A percentile compares a stretch with the other conserved stretches of the same genome.
phyloP scores from a whole-genome alignment of 2,329 filamentous ascomycete species.

The Graphiopsis chlorocephala region DNA sequence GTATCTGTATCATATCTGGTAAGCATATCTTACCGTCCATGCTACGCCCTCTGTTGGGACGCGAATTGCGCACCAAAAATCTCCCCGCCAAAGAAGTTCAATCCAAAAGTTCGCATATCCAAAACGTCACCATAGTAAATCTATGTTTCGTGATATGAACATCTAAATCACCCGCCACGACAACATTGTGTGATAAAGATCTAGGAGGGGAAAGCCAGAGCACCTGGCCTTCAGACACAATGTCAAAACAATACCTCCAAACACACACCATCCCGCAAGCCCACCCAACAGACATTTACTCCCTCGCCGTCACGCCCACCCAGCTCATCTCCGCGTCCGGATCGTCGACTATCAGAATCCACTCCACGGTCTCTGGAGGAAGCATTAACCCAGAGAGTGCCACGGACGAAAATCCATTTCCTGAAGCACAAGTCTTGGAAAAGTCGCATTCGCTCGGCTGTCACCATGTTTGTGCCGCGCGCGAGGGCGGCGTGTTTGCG shows the following conservation, averaged over 20 bases:
- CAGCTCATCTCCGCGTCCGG: conserved; percentile 79
- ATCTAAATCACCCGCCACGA: not conserved
- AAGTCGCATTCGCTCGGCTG: conserved; percentile 83
- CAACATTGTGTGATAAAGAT: not conserved
- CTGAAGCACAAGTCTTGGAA: conserved; percentile 74
- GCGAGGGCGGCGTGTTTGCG: conserved; percentile 68
- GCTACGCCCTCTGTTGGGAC: conserved; percentile 12
- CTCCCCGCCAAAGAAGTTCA: conserved; percentile 1
- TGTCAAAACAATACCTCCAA: conserved; percentile 97
- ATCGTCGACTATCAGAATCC: conserved; percentile 74
- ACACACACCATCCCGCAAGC: conserved; percentile 80
- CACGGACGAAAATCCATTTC: conserved; percentile 56
- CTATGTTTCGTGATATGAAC: not conserved
- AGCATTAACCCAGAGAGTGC: conserved; percentile 40
- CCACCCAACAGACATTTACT: conserved; percentile 36
- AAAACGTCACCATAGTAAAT: conserved; percentile 14
- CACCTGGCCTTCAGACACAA: not conserved
- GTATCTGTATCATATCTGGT: conserved; percentile 2
- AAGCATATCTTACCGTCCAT: not conserved
- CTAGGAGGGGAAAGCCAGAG: not conserved
- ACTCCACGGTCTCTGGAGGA: conserved; percentile 62
- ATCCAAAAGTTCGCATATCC: conserved; percentile 11
- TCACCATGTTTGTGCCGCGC: conserved; percentile 77
- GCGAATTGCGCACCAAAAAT: conserved; percentile 5
- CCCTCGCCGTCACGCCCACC: conserved; percentile 37